Base-by-base conservation (phyloP, 2,329 filamentous ascomycete species). In the Dryadomyces quercus-mongolicae region DNA sequence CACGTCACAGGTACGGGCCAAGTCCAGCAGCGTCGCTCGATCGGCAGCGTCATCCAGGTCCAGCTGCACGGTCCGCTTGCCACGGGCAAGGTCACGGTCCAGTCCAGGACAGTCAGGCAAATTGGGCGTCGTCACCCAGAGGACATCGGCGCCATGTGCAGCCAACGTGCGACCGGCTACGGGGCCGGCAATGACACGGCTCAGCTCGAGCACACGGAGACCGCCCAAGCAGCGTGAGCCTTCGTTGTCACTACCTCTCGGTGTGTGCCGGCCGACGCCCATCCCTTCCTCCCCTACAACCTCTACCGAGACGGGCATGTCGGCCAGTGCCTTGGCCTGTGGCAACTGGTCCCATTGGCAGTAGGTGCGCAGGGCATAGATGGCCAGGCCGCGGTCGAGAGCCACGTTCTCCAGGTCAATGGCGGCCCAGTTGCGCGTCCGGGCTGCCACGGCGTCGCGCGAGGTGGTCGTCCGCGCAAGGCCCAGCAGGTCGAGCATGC, bases 301-400 rank as follows among this genome's bases (percentile, higher is more conserved):
- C 25, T 31, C 25, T 8, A 31, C 25, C 25, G 25, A 31, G 25
- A 31, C 25, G 25, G 25, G 25, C 4, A 31, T 31, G 25, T 31
- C 25, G 25, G 25, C 4, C 25, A 31, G 25, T 8, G 25, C 25
- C 25, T 8, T 31, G 25, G 25, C 74, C 52, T 79, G 76, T 0
- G 75, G 71, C 2, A 70, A 63, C 0, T 60, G 58, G 56, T 81
- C 76, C 78, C 78, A 81, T 57, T 80, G 64, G 2, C 65, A 56
- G 45, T 72, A 76, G 0, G 71, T 71, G 2, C 79, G 67, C 12
- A 81, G 62, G 0, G 75, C 74, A 16, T 74, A 72, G 2, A 78
- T 71, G 1, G 75, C 75, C 5, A 66, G 51, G 4, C 70, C 68
- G 1, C 66, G 67, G 3, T 67, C 60, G 0, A 67, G 59, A 1